These are phyloP conservation scores for Vicia sativa DNA, from an alignment of 306 rosid genomes.

Conservation along the genomic window DNA sequence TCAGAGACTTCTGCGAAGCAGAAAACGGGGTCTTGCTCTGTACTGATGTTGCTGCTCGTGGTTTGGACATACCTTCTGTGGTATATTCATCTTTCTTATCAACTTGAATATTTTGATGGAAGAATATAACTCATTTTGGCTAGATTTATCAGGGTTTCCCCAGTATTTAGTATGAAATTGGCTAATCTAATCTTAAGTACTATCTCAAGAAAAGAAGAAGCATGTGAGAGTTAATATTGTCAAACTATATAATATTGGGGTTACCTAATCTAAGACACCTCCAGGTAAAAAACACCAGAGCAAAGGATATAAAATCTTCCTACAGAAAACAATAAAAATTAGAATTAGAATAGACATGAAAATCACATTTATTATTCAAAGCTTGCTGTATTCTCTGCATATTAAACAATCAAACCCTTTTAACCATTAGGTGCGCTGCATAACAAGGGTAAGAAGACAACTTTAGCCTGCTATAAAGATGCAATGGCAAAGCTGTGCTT, in stretches of 20 bases:
- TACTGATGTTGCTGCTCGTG: slow-evolving; percentile 98
- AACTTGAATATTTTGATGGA: background rate
- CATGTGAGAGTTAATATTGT: background rate
- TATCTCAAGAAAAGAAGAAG: background rate
- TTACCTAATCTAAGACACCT: background rate
- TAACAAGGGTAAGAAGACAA: background rate
- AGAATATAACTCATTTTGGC: slow-evolving; percentile 12
- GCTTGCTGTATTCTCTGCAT: background rate
- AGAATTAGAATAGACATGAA: background rate
- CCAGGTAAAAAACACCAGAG: slow-evolving; percentile 5
- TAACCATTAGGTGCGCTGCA: background rate
- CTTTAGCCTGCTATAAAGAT: background rate
- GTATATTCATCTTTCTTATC: slow-evolving; percentile 45
- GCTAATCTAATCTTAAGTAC: slow-evolving; percentile 27
- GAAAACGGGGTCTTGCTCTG: slow-evolving; percentile 87
- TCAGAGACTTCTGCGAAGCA: slow-evolving; percentile 76
- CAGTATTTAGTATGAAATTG: background rate
- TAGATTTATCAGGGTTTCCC: background rate
- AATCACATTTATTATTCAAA: slow-evolving; percentile 23
- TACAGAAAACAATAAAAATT: background rate
- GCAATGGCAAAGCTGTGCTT: background rate
- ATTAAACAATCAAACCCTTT: slow-evolving; percentile 1
- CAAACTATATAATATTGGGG: slow-evolving; percentile 5
- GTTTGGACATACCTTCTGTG: slow-evolving; percentile 88
- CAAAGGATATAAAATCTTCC: background rate